These are phyloP conservation scores for thale cress (Arabidopsis thaliana) DNA, from an alignment of 345 rosid species.

Conservation along the genomic window DNA sequence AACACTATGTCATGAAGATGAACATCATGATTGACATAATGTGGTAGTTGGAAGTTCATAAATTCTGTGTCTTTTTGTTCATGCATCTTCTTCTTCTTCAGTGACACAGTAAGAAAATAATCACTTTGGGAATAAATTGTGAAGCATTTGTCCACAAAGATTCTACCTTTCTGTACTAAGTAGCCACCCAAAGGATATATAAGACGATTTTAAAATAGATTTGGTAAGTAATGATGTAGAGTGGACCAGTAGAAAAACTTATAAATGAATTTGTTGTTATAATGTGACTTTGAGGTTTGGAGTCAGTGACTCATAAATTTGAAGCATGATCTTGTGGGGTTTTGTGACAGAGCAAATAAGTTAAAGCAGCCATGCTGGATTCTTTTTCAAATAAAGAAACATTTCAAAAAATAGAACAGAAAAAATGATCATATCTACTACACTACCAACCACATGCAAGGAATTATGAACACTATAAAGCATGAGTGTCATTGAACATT, in stretches of 20 bases:
- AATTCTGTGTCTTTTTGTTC: slow-evolving; percentile 18
- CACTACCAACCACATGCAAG: slow-evolving; percentile 43
- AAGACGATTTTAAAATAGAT: slow-evolving; percentile 23
- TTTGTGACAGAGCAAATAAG: slow-evolving; percentile 24
- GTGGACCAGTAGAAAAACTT: slow-evolving; percentile 11
- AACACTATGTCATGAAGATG: slow-evolving; percentile 37
- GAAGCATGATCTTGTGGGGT: slow-evolving; percentile 39
- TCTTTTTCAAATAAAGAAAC: slow-evolving; percentile 21
- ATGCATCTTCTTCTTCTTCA: slow-evolving; percentile 27
- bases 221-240: slow-evolving; percentile 23
- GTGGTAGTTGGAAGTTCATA: slow-evolving; percentile 43
- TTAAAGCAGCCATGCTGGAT: slow-evolving; percentile 38
- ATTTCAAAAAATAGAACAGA: slow-evolving; percentile 2
- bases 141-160: slow-evolving; percentile 21
- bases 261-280: slow-evolving; percentile 28
- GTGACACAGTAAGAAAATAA: slow-evolving; percentile 14
- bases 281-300: slow-evolving; percentile 34
- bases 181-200: slow-evolving; percentile 28
- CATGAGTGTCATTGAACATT: slow-evolving; percentile 30
- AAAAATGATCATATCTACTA: slow-evolving; percentile 16
- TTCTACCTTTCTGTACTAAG: slow-evolving; percentile 12
- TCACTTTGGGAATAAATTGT: slow-evolving; percentile 32
- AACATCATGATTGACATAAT: slow-evolving; percentile 40
- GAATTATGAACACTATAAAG: slow-evolving; percentile 32
- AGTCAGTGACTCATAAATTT: slow-evolving; percentile 33